Conservation (phyloP, 495 filamentous ascomycete species). For the Penicillium soppii region DNA sequence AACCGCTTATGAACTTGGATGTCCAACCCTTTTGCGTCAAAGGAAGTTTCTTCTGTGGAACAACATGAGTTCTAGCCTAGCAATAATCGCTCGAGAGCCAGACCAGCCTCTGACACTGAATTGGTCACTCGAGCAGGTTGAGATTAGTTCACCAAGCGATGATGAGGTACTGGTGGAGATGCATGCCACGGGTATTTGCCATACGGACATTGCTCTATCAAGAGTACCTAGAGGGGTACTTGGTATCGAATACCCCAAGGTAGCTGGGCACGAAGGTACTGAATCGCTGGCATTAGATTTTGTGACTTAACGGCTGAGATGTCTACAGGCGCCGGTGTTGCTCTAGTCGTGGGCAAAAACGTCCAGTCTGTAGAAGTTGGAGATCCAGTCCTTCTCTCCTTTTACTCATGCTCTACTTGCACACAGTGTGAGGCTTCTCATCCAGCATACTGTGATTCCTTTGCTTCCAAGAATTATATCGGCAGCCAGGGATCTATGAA, state of each 20-base stretch:
- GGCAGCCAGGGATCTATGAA: slow-evolving; percentile 17
- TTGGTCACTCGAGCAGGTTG: slow-evolving; percentile 27
- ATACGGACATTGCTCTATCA: slow-evolving; percentile 35
- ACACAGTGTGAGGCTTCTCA: slow-evolving; percentile 18
- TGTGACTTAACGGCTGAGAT: background rate
- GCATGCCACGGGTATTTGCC: slow-evolving; percentile 39
- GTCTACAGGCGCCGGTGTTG: slow-evolving; percentile 41
- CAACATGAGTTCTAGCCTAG: background rate
- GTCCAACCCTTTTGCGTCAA: too few relatives aligned
- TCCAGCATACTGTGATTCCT: slow-evolving; percentile 28
- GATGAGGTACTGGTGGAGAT: slow-evolving; percentile 42
- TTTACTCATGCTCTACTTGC: slow-evolving; percentile 38
- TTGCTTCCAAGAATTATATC: slow-evolving; percentile 33
- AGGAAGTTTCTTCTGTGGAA: too few relatives aligned
- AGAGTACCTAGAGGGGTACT: slow-evolving; percentile 3
- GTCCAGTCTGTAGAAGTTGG: slow-evolving; percentile 37
- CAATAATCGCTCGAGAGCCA: slow-evolving; percentile 23
- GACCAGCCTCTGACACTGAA: background rate
- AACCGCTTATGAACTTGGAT: too few relatives aligned
- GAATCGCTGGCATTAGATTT: too few relatives aligned
- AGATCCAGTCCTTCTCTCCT: slow-evolving; percentile 48
- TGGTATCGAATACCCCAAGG: slow-evolving; percentile 21
- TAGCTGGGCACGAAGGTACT: slow-evolving; percentile 28
- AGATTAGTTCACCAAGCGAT: slow-evolving; percentile 23
- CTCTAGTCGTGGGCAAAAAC: slow-evolving; percentile 36